Conservation (phyloP, 108 stramenopile species). For the Cyclotella choctawhatcheeana region DNA sequence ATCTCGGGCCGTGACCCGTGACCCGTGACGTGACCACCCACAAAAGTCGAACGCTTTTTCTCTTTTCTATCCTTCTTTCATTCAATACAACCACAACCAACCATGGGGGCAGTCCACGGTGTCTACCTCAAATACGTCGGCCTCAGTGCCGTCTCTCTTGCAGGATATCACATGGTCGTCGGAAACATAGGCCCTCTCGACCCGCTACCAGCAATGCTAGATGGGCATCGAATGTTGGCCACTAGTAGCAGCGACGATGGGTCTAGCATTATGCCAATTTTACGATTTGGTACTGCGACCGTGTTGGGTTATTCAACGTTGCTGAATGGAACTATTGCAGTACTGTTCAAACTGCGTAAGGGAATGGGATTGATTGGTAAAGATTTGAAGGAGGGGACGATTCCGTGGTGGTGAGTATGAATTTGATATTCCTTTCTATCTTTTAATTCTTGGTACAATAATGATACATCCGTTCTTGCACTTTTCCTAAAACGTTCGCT, state of each 20-base stretch:
- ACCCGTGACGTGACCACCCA: too few relatives aligned
- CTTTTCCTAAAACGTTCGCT: too few relatives aligned
- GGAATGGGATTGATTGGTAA: conserved; percentile 86
- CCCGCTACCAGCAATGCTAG: conserved; percentile 8
- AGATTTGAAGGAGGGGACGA: conserved; percentile 64
- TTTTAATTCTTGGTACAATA: too few relatives aligned
- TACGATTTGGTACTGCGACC: conserved; percentile 50
- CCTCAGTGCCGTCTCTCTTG: conserved; percentile 74
- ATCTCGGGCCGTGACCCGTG: too few relatives aligned
- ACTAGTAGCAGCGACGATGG: conserved; percentile 18
- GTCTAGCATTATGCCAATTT: conserved; percentile 22
- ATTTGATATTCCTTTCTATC: too few relatives aligned
- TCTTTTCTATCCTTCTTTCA: too few relatives aligned
- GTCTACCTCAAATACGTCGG: conserved; percentile 91
- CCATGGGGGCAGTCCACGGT: conserved; percentile 90
- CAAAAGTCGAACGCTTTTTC: too few relatives aligned
- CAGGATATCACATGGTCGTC: conserved; percentile 64
- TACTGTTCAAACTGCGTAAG: conserved; percentile 73
- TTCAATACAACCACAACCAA: background rate
- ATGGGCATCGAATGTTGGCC: conserved; percentile 24
- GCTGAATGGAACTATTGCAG: conserved; percentile 80
- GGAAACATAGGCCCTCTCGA: conserved; percentile 50
- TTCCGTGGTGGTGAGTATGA: conserved; percentile 86
- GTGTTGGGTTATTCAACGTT: conserved; percentile 75
- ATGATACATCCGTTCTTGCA: too few relatives aligned